Evolutionary conservation across 768 basidiomycete species (phyloP), one percentile per base, ranked within the genome.

Genomic region (Lactarius deliciosus): DNA sequence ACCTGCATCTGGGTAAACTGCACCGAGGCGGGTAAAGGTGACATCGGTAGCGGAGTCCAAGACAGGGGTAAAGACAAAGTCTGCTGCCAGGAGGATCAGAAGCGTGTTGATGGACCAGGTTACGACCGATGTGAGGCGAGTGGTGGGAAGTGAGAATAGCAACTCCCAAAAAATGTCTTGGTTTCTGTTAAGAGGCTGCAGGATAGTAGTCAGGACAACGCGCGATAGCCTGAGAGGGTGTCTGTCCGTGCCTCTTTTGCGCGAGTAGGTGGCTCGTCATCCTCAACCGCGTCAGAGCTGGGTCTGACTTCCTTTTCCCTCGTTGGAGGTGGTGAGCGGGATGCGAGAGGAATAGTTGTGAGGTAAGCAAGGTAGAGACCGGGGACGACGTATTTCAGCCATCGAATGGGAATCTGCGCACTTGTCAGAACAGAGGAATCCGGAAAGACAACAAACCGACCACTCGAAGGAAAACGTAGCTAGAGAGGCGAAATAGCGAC

Each of bases 11-110:
- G 86, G 84, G 69, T 86, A 83, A 64, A 92, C 81, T 3, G 89
- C 89, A 18, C 91, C 91, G 63, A 91, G 78, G 59, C 91, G 83
- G 3, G 85, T 84, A 74, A 89, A 93, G 15, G 79, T 76, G 66
- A 90, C 82, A 71, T 83, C 80, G 10, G 75, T 45, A 18, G 86
- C 85, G 56, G 82, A 71, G 72, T 86, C 84, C 63, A 86, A 73
- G 70, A 83, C 79, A 4, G 91, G 89, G 1, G 83, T 78, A 25
- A 78, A 69, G 57, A 82, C 76, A 68, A 86, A 82, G 73, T 93
- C 90, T 38, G 76, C 66, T 6, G 75, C 73, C 58, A 76, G 68
- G 32, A 75, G 66, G 32, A 81, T 70, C 3, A 83, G 72, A 30
- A 78, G 32, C 1, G 77, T 74, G 74, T 83, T 83, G 73, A 82